Evolutionary conservation across 768 basidiomycete genomes (phyloP), one percentile per base, ranked within the genome.

Genomic region (Cantharellus cinnabarinus): DNA sequence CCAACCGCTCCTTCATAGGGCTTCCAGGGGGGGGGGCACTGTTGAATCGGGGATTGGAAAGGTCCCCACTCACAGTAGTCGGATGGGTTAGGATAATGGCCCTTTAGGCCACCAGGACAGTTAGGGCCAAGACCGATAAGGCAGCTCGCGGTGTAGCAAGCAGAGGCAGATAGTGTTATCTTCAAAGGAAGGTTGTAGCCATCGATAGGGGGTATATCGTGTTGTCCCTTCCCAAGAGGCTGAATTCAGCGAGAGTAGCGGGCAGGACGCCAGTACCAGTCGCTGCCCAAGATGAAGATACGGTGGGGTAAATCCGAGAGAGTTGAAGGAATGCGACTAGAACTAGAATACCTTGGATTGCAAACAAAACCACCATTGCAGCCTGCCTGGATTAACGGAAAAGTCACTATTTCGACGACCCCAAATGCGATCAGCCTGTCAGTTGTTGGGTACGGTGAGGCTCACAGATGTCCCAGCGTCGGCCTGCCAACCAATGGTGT

Each of bases 361-460:
- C 72, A 74, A 29, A 65, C 54, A 0, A 74, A 64, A 42, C 73
- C 73, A 51, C 73, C 57, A 50, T 60, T 63, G 57, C 58, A 64
- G 10, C 59, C 59, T 42, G 3, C 68, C 67, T 42, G 69, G 68
- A 41, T 68, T 67, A 38, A 60, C 63, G 38, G 60, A 63, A 68
- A 74, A 74, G 58, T 72, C 63, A 63, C 74, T 74, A 61, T 71
- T 64, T 20, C 71, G 70, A 50, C 73, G 71, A 48, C 62, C 72
- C 85, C 82, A 74, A 59, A 79, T 82, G 56, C 82, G 75, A 34
- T 80, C 82, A 1, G 81, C 70, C 39, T 71, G 76, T 82, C 82
- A 84, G 65, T 77, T 73, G 63, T 79, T 73, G 7, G 81, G 81
- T 40, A 84, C 80, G 39, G 65, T 65, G 67, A 81, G 77, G 50